Base-by-base conservation (phyloP, 768 basidiomycete species). In the Boletus pseudo-olivaceus region DNA sequence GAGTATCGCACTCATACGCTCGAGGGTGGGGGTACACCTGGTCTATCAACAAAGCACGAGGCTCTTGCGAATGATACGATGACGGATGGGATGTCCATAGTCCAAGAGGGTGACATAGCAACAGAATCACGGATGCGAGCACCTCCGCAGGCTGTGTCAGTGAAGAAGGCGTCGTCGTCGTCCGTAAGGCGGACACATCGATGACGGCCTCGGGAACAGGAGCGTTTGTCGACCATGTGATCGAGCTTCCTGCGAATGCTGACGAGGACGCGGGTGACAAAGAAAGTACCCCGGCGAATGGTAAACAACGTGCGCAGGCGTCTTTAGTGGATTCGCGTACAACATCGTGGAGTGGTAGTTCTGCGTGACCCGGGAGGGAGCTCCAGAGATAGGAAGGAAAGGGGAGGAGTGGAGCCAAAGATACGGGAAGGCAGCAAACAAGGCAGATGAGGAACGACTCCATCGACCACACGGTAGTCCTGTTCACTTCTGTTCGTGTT, bases 181-280 rank as follows among this genome's bases (percentile, higher is more conserved):
- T n/a, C 55, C 9, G 7, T 5, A 3, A 52, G 20, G 35, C 42
- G 5, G 12, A 56, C 26, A 26, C 51, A 4, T 23, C 2, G 23
- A 23, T 23, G 23, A 34, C 48, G 14, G 42, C 19, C 3, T 53
- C 56, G 3, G 52, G 52, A 11, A 58, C 15, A 15, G 63, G 60
- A 0, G 41, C 41, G 6, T 67, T 60, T 32, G 34, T 65, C 7
- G 63, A 68, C 27, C 55, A 59, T 8, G 58, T 69, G 17, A 59
- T 69, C 12, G 58, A 65, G 19, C 50, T 68, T 29, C 65, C 61
- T 0, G 12, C 47, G 7, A 65, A 61, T 15, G 55, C 61, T 7
- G 61, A 56, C 11, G 47, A 54, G 7, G 7, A n/a, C 7, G 7
- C 11, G 32, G 35, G 19, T 17, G 19, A 12, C 10, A 26, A 47